Conservation (phyloP, 1,284 basidiomycete genomes). For the Moniliophthora roreri region DNA sequence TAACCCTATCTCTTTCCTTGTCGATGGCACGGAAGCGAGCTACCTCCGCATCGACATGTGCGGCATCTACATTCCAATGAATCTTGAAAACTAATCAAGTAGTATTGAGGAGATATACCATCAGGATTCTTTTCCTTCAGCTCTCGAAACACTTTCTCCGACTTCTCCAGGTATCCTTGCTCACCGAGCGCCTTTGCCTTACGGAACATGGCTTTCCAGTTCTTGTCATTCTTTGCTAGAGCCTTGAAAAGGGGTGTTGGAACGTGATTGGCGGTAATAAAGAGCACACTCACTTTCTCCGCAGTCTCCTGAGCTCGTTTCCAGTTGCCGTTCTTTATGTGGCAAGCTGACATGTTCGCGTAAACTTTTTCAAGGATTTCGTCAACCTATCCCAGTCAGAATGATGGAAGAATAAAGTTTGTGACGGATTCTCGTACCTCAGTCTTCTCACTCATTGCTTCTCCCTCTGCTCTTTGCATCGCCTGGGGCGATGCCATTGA, state of each 20-base stretch:
- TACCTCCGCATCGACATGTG: conserved; percentile 60
- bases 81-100: neutral
- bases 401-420: neutral
- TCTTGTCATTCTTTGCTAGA: conserved; percentile 67
- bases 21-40: conserved; percentile 57
- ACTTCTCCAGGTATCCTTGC: conserved; percentile 71
- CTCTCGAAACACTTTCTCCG: conserved; percentile 61
- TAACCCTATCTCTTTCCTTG: conserved; percentile 59
- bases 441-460: conserved; percentile 46
- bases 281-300: conserved; percentile 52
- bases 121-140: conserved; percentile 59
- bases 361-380: conserved; percentile 77
- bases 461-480: conserved; percentile 29
- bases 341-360: conserved; percentile 78
- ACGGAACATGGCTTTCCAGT: conserved; percentile 75
- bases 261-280: neutral
- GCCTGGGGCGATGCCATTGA: conserved; percentile 41
- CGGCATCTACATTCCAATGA: conserved; percentile 43
- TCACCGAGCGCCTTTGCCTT: conserved; percentile 80
- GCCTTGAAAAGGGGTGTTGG: conserved; percentile 41
- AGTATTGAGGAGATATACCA: conserved; percentile 36
- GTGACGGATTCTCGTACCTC: conserved; percentile 37
- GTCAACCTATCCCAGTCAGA: conserved; percentile 52
- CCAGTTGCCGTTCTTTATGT: conserved; percentile 76
- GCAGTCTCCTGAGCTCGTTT: conserved; percentile 73